A percentile compares a stretch with the other conserved stretches of the same genome.
These are phyloP conservation scores for Kandelia obovata DNA, from an alignment of 345 rosid genomes.

Conservation along the genomic window DNA sequence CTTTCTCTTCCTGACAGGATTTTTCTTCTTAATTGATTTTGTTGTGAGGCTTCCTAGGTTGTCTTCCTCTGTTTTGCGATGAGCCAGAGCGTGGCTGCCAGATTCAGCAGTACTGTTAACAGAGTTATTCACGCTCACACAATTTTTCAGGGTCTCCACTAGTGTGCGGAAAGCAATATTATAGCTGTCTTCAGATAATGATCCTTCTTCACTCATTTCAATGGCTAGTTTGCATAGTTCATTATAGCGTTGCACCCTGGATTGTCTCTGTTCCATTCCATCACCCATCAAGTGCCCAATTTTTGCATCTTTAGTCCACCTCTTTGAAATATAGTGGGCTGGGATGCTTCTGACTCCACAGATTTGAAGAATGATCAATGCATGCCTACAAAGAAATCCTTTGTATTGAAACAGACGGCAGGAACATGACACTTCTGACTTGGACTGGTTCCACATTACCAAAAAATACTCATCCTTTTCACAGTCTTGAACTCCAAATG, in stretches of 20 bases:
- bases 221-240: conserved; percentile 43
- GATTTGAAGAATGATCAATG: conserved; percentile 30
- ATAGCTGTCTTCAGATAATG: conserved; percentile 37
- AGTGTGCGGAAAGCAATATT: conserved; percentile 41
- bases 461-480: conserved; percentile 21
- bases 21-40: conserved; percentile 52
- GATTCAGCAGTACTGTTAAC: conserved; percentile 34
- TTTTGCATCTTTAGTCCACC: conserved; percentile 31
- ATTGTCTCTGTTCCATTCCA: background rate
- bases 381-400: conserved; percentile 31
- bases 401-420: conserved; percentile 25
- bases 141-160: conserved; percentile 47
- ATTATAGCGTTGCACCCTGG: conserved; percentile 49
- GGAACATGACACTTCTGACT: conserved; percentile 21
- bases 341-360: conserved; percentile 25
- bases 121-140: conserved; percentile 44
- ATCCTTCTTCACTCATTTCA: conserved; percentile 52
- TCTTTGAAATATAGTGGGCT: conserved; percentile 19
- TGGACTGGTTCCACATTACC: conserved; percentile 21
- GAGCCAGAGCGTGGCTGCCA: conserved; percentile 26
- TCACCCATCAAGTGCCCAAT: conserved; percentile 10
- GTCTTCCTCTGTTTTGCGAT: conserved; percentile 37
- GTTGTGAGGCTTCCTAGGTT: conserved; percentile 30
- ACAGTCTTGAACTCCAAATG: conserved; percentile 27
- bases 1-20: conserved; percentile 52